phyloP scores from a whole-genome alignment of 169 alveolate genomes.

The Besnoitia besnoiti region DNA sequence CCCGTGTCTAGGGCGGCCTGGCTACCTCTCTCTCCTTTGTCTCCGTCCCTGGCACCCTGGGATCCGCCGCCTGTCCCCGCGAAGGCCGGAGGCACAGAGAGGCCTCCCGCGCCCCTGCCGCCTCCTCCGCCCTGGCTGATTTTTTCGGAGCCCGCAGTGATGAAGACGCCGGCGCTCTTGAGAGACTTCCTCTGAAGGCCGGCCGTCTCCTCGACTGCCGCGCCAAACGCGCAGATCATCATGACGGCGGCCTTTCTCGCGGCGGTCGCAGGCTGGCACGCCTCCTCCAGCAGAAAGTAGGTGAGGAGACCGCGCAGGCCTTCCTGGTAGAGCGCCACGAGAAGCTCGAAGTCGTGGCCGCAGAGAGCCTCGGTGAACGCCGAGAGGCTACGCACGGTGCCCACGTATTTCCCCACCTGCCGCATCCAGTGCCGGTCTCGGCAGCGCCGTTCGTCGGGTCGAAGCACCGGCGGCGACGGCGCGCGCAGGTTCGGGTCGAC shows the following conservation, averaged over 20 bases:
- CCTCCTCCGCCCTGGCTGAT: background rate
- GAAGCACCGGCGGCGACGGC: background rate
- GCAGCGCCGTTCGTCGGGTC: background rate
- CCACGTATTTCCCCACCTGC: conserved; percentile 3
- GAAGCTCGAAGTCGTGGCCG: conserved; percentile 25
- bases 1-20: background rate
- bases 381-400: background rate
- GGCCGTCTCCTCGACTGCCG: conserved; percentile 4
- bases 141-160: background rate
- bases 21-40: background rate
- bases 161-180: background rate
- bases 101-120: background rate
- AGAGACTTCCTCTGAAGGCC: background rate
- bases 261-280: background rate
- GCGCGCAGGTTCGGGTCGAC: background rate
- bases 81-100: background rate
- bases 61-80: background rate
- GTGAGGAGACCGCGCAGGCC: conserved; percentile 15
- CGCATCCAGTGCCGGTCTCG: background rate
- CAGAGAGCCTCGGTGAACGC: background rate
- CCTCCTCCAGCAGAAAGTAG: conserved; percentile 19
- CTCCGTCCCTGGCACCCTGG: background rate
- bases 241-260: background rate
- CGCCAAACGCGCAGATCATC: background rate
- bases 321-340: background rate